Conservation (phyloP, 768 basidiomycete species). For the Auricularia cornea region DNA sequence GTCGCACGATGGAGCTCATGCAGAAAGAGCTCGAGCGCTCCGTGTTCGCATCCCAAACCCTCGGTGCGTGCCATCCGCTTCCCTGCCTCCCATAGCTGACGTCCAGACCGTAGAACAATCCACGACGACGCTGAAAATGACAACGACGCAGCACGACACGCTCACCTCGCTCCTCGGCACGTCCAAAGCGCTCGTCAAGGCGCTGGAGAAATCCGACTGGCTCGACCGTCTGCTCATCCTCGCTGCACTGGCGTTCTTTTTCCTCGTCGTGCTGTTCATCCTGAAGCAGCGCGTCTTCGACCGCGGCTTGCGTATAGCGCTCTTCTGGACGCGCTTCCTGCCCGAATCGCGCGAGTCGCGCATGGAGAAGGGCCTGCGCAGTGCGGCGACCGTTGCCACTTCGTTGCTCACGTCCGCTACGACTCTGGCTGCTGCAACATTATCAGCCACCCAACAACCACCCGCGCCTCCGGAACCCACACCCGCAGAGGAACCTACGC, state of each 20-base stretch:
- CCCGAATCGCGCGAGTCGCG: slow-evolving; percentile 24
- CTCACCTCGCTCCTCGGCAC: slow-evolving; percentile 63
- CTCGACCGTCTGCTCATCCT: slow-evolving; percentile 84
- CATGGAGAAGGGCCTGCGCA: neutral
- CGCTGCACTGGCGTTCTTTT: slow-evolving; percentile 71
- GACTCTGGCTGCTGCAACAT: neutral
- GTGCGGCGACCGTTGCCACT: neutral
- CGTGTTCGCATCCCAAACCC: slow-evolving; percentile 75
- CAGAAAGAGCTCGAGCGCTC: slow-evolving; percentile 88
- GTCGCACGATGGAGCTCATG: slow-evolving; percentile 79
- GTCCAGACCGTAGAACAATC: slow-evolving; percentile 69
- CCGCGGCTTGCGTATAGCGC: slow-evolving; percentile 64
- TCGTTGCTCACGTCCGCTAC: neutral
- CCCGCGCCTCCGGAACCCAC: neutral
- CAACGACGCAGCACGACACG: slow-evolving; percentile 68
- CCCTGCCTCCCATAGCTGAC: neutral
- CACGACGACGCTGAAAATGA: slow-evolving; percentile 63
- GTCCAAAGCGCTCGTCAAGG: slow-evolving; percentile 78
- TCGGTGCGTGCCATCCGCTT: slow-evolving; percentile 43
- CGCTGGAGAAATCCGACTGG: slow-evolving; percentile 86
- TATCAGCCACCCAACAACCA: neutral
- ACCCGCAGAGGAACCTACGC: neutral
- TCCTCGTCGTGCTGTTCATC: slow-evolving; percentile 76
- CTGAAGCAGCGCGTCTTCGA: slow-evolving; percentile 83
- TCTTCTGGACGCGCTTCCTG: slow-evolving; percentile 81